Evolutionary conservation across 257 asterid species (phyloP).

Genomic region (Gentiana straminea): DNA sequence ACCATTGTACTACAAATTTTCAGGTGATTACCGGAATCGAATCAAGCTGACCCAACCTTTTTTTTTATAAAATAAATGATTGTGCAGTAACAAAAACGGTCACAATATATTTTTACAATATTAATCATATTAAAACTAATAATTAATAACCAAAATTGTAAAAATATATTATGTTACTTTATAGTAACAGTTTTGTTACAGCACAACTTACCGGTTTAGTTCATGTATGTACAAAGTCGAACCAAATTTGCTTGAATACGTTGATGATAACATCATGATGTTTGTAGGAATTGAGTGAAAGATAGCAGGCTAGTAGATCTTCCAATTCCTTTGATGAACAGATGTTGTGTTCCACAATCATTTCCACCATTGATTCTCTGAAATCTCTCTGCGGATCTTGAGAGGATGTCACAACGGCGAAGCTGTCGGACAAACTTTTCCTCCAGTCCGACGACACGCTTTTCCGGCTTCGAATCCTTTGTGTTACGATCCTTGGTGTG

Average conservation of each 20-base stretch:
- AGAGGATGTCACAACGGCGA: slow-evolving; percentile 55
- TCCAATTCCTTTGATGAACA: slow-evolving; percentile 42
- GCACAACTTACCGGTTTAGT: too few species aligned
- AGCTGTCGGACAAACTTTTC: slow-evolving; percentile 34
- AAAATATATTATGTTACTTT: too few species aligned
- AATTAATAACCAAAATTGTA: too few species aligned
- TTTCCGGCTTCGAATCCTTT: slow-evolving; percentile 27
- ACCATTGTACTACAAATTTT: too few species aligned
- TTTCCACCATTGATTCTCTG: slow-evolving; percentile 70
- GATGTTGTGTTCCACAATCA: slow-evolving; percentile 54
- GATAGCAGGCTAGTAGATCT: slow-evolving; percentile 54
- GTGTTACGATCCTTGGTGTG: slow-evolving; percentile 35
- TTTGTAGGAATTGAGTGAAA: slow-evolving; percentile 47
- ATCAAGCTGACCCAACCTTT: too few species aligned
- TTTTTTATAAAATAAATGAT: too few species aligned
- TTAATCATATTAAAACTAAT: too few species aligned
- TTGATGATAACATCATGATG: slow-evolving; percentile 49
- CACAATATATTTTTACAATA: too few species aligned
- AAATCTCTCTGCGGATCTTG: slow-evolving; percentile 49
- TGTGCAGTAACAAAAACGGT: too few species aligned
- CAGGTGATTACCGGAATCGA: too few species aligned
- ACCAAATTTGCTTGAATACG: slow-evolving; percentile 67
- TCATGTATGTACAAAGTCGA: slow-evolving; percentile 23
- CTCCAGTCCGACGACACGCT: slow-evolving; percentile 20
- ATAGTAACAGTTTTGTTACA: too few species aligned